Base-by-base conservation (phyloP, 176 grass and related monocot genomes). In the Oryza coarctata region DNA sequence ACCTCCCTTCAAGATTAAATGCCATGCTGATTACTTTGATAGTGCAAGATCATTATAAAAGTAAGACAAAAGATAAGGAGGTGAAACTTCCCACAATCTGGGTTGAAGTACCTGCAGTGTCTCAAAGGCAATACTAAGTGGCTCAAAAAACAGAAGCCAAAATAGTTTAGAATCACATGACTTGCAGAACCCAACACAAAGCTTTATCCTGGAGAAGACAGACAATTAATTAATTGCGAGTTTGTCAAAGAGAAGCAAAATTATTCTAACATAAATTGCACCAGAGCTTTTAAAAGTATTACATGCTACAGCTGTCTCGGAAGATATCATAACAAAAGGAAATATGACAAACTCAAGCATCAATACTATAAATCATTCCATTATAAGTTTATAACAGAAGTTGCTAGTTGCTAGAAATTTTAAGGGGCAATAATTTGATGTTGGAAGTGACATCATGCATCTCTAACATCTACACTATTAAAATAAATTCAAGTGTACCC, bases 71-170 rank as follows among this genome's bases (percentile, higher is more conserved):
- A 87, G 70, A 29, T 27, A 22, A 49, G 18, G 15, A 72, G 32
- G 27, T 30, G 10, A 50, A 30, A 79, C n/a, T 44, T 77, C 43
- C 23, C 64, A 76, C 14, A 73, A 86, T 17, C 60, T 65, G 72
- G 41, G 76, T 70, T 74, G 34, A 88, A 76, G 88, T 96, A 99
- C 97, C 97, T 96, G 97, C 76, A 92, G 83, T 58, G 97, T 96
- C 83, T 99, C 93, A 86, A 94, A 99, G 60, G 89, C 89, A 83
- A 94, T 89, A 89, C 93, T 89, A 62, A 99, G 80, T 65, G 93
- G 93, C 80, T 99, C 97, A 70, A 99, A 99, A 81, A 99, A 94
- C 64, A 99, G 76, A 39, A 99, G 87, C 82, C 92, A 87, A 88
- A 99, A 94, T 78, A 99, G 90, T 64, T 85, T 91, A 73, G 93